Evolutionary conservation across 2,329 filamentous ascomycete species (phyloP).

Genomic region (Penicillium brevicompactum): DNA sequence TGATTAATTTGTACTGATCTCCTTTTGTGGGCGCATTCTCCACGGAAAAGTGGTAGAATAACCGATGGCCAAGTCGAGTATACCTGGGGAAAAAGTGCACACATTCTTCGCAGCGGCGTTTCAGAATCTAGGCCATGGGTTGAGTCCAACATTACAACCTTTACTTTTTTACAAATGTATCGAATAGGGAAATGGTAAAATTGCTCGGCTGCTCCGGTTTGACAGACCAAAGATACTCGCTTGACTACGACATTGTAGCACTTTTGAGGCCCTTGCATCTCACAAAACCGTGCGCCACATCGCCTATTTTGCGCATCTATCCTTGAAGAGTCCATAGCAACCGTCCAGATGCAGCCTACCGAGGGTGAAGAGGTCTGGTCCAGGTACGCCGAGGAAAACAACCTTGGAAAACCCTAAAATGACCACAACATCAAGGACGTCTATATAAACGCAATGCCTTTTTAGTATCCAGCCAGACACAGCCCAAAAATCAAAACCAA

Average conservation of each 20-base stretch:
- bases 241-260: constrained; percentile 1
- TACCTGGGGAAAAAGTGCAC: neutral
- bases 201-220: constrained; percentile 4
- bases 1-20: neutral
- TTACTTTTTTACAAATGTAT: neutral
- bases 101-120: constrained; percentile 4
- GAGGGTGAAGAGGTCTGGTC: neutral
- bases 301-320: neutral
- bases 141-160: neutral
- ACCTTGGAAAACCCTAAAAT: neutral
- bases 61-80: neutral
- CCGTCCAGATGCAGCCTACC: neutral
- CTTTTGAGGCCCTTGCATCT: constrained; percentile 5
- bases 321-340: neutral
- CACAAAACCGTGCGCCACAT: neutral
- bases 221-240: neutral
- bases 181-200: neutral
- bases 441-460: neutral
- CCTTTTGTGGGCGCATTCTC: neutral
- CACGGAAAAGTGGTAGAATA: neutral
- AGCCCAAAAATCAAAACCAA: neutral
- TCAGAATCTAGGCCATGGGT: neutral
- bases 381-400: neutral
- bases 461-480: neutral
- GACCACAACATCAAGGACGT: too few species aligned